phyloP scores from a whole-genome alignment of 345 rosid species.

The Citrus hindsii region DNA sequence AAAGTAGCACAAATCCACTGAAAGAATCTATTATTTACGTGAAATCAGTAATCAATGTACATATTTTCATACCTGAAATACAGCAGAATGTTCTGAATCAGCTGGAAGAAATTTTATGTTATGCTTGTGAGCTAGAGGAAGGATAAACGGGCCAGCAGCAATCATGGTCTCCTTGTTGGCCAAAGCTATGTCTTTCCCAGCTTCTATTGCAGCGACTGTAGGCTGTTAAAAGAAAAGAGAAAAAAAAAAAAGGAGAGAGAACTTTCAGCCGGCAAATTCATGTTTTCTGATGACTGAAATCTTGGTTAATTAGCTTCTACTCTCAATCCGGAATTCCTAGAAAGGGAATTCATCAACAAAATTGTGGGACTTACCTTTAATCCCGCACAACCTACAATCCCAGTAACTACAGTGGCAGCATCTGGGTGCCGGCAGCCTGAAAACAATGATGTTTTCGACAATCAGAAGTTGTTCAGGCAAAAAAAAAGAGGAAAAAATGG shows the following conservation, averaged over 20 bases:
- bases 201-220: slow-evolving; percentile 96
- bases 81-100: slow-evolving; percentile 98
- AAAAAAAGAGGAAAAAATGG: slow-evolving; percentile 9
- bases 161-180: slow-evolving; percentile 98
- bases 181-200: slow-evolving; percentile 89
- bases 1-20: not conserved
- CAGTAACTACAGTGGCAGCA: slow-evolving; percentile 88
- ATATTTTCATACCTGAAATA: slow-evolving; percentile 71
- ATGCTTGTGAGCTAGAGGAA: slow-evolving; percentile 86
- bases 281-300: not conserved
- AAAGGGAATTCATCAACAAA: slow-evolving; percentile 6
- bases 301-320: slow-evolving; percentile 1
- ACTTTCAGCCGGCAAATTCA: slow-evolving; percentile 8
- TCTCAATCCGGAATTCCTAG: not conserved
- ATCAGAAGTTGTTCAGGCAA: slow-evolving; percentile 1
- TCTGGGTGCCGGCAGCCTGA: slow-evolving; percentile 96
- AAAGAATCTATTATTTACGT: not conserved
- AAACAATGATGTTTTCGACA: slow-evolving; percentile 8
- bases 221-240: slow-evolving; percentile 39
- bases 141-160: slow-evolving; percentile 96
- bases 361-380: slow-evolving; percentile 45
- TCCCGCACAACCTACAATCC: slow-evolving; percentile 98
- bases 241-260: not conserved
- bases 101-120: slow-evolving; percentile 95
- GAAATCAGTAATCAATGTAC: not conserved